Evolutionary conservation across 495 filamentous ascomycete genomes (phyloP).

Genomic region (Talaromyces thailandensis): DNA sequence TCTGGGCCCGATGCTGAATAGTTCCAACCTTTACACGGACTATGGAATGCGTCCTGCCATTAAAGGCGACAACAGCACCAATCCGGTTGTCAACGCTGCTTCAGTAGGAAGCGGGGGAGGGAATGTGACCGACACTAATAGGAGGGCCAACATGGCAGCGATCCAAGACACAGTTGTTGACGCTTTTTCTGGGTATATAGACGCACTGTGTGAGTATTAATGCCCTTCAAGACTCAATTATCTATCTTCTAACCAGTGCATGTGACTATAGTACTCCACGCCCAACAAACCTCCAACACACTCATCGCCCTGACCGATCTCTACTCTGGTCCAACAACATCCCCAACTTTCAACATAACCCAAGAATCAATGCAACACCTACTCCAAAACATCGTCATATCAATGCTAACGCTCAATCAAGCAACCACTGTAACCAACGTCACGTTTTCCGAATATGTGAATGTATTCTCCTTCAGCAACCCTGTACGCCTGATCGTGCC

Average conservation of each 20-base stretch:
- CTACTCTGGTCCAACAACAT: slow-evolving; percentile 3
- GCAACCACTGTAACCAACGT: slow-evolving; percentile 7
- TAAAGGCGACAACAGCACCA: background rate
- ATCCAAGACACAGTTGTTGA: slow-evolving; percentile 10
- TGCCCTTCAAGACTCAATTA: background rate
- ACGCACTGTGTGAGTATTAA: slow-evolving; percentile 2
- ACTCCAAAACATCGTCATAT: slow-evolving; percentile 14
- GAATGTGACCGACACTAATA: slow-evolving; percentile 6
- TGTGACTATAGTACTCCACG: slow-evolving; percentile 1
- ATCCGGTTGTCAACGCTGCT: background rate
- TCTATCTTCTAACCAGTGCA: background rate
- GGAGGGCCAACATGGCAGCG: slow-evolving; percentile 5
- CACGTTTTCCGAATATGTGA: slow-evolving; percentile 8
- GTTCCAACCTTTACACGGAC: slow-evolving; percentile 4
- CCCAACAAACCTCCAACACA: slow-evolving; percentile 3
- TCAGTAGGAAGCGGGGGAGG: background rate
- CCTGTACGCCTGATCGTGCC: slow-evolving; percentile 13
- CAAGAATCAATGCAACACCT: slow-evolving; percentile 11
- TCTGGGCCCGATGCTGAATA: background rate
- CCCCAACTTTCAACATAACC: slow-evolving; percentile 11
- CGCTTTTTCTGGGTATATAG: slow-evolving; percentile 9
- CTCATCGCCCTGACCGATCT: slow-evolving; percentile 8
- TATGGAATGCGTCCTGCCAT: background rate
- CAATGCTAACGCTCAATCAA: slow-evolving; percentile 9
- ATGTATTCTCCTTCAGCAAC: slow-evolving; percentile 14